Base-by-base conservation (phyloP, 2,329 filamentous ascomycete species). In the Sporothrix brasiliensis region DNA sequence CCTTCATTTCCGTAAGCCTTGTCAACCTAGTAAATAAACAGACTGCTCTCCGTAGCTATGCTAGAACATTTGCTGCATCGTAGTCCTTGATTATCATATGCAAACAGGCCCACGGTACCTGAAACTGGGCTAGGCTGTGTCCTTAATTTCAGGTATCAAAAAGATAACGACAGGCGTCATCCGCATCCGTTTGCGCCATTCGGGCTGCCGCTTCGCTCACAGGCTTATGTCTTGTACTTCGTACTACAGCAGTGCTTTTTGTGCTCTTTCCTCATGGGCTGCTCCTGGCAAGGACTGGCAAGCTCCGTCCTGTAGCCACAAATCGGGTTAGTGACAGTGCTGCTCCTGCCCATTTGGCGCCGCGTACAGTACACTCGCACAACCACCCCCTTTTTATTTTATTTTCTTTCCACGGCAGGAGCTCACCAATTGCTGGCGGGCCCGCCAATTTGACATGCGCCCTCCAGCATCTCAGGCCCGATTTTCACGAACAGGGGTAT, bases 81-180 rank as follows among this genome's bases (percentile, higher is more conserved):
- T 19, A n/a, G n/a, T 34, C 39, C 34, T 34, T 34, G 34, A 7
- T 34, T 34, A 34, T 34, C 34, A 9, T 34, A 9, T 9, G 34
- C 4, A 34, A 34, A 34, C 34, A 34, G 34, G 34, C 34, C 39
- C 21, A 24, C 41, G 61, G 50, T 67, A 56, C 65, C 11, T 67
- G 65, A 67, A 67, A 67, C 65, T 34, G 41, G 65, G 49, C 61
- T 67, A 54, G 65, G 19, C 2, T 16, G 30, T 52, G 50, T n/a
- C 65, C 65, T 47, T 67, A 67, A 67, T 67, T 67, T 67, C 6
- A 54, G 65, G 65, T 67, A 67, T 67, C 65, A 30, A 52, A 16
- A 21, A 49, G n/a, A 24, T 7, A 49, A 49, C 16, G 16, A 47
- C 41, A 16, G 47, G 5, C 49, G 16, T 56, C 14, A 14, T 56